Conservation (phyloP, 2,329 filamentous ascomycete species). For the Colletotrichum higginsianum region DNA sequence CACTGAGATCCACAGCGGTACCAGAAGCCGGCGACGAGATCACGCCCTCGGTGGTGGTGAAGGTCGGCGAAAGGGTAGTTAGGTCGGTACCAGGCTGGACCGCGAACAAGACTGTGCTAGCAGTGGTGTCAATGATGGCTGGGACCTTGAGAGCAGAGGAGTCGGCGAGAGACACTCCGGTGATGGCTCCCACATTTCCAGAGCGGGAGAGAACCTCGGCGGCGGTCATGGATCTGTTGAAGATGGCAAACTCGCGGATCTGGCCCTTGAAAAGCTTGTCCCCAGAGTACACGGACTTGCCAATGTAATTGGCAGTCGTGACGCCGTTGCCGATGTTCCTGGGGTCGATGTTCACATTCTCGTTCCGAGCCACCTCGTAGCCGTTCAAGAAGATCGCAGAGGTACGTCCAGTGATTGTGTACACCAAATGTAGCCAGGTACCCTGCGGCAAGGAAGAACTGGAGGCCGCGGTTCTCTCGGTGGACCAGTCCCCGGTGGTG, state of each 20-base stretch:
- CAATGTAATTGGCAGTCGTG: slow-evolving; percentile 46
- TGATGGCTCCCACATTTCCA: slow-evolving; percentile 37
- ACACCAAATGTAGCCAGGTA: slow-evolving; percentile 45
- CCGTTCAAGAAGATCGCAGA: slow-evolving; percentile 53
- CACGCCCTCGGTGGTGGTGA: slow-evolving; percentile 42
- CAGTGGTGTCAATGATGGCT: slow-evolving; percentile 41
- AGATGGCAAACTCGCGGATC: slow-evolving; percentile 45
- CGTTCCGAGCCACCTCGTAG: slow-evolving; percentile 45
- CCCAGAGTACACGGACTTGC: slow-evolving; percentile 44
- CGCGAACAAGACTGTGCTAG: slow-evolving; percentile 42
- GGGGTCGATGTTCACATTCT: slow-evolving; percentile 37
- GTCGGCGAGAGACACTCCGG: slow-evolving; percentile 39
- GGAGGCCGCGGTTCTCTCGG: slow-evolving; percentile 42
- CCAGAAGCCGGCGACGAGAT: slow-evolving; percentile 43
- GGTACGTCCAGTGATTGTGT: slow-evolving; percentile 41
- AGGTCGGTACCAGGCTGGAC: slow-evolving; percentile 44
- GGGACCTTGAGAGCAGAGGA: slow-evolving; percentile 40
- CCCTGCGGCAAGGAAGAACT: slow-evolving; percentile 41
- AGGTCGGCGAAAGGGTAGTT: slow-evolving; percentile 43
- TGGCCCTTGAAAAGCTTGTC: slow-evolving; percentile 46
- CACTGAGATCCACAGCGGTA: slow-evolving; percentile 41
- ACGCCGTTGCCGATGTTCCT: slow-evolving; percentile 43
- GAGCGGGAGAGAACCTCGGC: slow-evolving; percentile 41
- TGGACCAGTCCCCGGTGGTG: slow-evolving; percentile 42
- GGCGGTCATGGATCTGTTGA: slow-evolving; percentile 44